Evolutionary conservation across 768 basidiomycete genomes (phyloP).

Genomic region (Gautieria morchelliformis): DNA sequence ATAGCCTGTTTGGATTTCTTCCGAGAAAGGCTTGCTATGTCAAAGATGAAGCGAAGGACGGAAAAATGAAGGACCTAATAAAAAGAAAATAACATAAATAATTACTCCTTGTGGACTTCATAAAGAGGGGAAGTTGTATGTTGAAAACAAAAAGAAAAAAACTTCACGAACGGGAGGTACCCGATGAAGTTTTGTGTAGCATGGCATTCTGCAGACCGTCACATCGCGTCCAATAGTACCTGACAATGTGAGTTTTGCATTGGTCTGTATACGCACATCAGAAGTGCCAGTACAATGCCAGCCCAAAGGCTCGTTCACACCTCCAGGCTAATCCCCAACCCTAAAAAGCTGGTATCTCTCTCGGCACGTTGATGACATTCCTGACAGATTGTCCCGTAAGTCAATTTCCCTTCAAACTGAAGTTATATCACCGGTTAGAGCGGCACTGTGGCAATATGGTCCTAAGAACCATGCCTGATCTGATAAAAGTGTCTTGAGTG

Average conservation of each 20-base stretch:
- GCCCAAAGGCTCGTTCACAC: slow-evolving; percentile 28
- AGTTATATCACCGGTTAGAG: neutral
- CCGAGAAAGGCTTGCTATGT: slow-evolving; percentile 65
- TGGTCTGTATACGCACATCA: slow-evolving; percentile 36
- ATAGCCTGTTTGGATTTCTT: slow-evolving; percentile 81
- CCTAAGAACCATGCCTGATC: slow-evolving; percentile 44
- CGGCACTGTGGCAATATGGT: neutral
- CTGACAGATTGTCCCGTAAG: slow-evolving; percentile 73
- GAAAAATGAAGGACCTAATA: slow-evolving; percentile 68
- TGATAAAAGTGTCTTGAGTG: slow-evolving; percentile 57
- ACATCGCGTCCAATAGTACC: slow-evolving; percentile 77
- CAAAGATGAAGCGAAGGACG: slow-evolving; percentile 87
- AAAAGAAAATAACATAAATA: slow-evolving; percentile 8
- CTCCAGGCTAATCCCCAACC: slow-evolving; percentile 80
- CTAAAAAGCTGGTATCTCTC: slow-evolving; percentile 63
- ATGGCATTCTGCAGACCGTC: slow-evolving; percentile 67
- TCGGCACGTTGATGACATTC: slow-evolving; percentile 63
- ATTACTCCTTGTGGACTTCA: too few species aligned
- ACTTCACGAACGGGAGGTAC: slow-evolving; percentile 56
- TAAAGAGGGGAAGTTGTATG: neutral
- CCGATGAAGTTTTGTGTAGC: slow-evolving; percentile 57
- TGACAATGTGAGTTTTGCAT: slow-evolving; percentile 45
- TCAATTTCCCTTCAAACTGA: slow-evolving; percentile 81
- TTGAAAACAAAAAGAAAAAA: neutral
- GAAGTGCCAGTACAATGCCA: neutral